Evolutionary conservation across 768 basidiomycete genomes (phyloP).

Genomic region (Leucosporidium scottii): DNA sequence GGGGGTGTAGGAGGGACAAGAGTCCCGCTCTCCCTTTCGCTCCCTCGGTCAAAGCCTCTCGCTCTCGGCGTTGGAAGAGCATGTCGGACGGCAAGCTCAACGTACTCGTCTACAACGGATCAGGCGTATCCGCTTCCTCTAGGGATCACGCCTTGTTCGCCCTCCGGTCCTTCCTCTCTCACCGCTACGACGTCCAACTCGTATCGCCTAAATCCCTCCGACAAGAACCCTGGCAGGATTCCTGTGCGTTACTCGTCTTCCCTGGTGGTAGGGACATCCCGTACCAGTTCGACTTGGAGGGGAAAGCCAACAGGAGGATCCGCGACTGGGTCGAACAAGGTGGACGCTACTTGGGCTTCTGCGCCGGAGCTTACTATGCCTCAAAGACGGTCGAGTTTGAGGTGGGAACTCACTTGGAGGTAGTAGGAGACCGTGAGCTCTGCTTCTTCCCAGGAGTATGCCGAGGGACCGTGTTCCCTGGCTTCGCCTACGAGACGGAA

Average conservation of each 20-base stretch:
- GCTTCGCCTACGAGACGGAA: constrained; percentile 48
- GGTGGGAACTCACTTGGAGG: constrained; percentile 42
- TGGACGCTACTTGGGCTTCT: constrained; percentile 63
- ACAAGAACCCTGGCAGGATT: constrained; percentile 65
- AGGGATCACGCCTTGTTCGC: constrained; percentile 47
- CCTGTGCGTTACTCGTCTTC: constrained; percentile 72
- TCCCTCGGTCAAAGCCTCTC: neutral
- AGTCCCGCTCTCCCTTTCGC: too few relatives aligned
- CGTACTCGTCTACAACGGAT: constrained; percentile 65
- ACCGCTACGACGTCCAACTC: constrained; percentile 71
- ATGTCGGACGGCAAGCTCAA: constrained; percentile 49
- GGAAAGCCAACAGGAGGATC: constrained; percentile 48
- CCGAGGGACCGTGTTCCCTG: constrained; percentile 46
- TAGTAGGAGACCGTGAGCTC: constrained; percentile 45
- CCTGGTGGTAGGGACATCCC: constrained; percentile 54
- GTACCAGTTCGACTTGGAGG: constrained; percentile 43
- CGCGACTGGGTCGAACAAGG: constrained; percentile 59
- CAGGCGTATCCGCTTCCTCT: constrained; percentile 52
- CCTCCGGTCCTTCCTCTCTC: constrained; percentile 56
- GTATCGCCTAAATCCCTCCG: constrained; percentile 55
- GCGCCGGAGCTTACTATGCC: constrained; percentile 55
- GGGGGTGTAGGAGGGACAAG: too few relatives aligned
- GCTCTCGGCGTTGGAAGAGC: neutral
- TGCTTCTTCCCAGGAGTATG: constrained; percentile 47
- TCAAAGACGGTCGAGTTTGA: constrained; percentile 46